Evolutionary conservation across 176 grass and related monocot genomes (phyloP).

Genomic region (Alloteropsis semialata): DNA sequence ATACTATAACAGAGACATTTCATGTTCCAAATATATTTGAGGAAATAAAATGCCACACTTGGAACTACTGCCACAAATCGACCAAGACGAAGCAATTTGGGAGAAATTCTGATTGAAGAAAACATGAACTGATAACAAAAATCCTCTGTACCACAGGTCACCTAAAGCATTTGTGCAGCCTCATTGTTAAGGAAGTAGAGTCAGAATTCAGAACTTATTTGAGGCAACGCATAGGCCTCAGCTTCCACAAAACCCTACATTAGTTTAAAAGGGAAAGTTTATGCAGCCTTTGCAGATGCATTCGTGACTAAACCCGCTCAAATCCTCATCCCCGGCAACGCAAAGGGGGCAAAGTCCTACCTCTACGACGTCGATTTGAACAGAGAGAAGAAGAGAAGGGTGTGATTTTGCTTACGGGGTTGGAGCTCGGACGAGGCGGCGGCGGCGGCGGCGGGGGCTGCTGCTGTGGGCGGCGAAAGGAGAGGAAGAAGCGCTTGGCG

Average conservation of each 20-base stretch:
- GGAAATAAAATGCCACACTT: not conserved
- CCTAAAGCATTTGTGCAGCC: not conserved
- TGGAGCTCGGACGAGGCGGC: slow-evolving; percentile 10
- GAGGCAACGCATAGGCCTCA: not conserved
- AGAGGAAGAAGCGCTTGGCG: slow-evolving; percentile 59
- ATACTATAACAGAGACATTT: not conserved
- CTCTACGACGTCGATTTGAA: not conserved
- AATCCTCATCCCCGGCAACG: not conserved
- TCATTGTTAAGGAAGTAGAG: not conserved
- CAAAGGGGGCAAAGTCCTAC: not conserved
- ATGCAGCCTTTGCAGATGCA: not conserved
- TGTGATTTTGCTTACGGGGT: slow-evolving; percentile 41
- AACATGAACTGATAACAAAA: not conserved
- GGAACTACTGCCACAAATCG: not conserved
- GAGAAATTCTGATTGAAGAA: not conserved
- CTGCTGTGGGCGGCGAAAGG: slow-evolving; percentile 18
- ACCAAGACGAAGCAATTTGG: not conserved
- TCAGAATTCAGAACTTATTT: not conserved
- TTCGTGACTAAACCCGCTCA: not conserved
- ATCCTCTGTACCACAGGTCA: not conserved
- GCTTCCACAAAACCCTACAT: not conserved
- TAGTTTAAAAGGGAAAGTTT: not conserved
- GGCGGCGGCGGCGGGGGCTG: not conserved
- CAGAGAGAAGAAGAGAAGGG: not conserved
- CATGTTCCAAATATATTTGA: not conserved